Base-by-base conservation (phyloP, 2,329 filamentous ascomycete genomes). In the Ceratocystis eucalypticola region DNA sequence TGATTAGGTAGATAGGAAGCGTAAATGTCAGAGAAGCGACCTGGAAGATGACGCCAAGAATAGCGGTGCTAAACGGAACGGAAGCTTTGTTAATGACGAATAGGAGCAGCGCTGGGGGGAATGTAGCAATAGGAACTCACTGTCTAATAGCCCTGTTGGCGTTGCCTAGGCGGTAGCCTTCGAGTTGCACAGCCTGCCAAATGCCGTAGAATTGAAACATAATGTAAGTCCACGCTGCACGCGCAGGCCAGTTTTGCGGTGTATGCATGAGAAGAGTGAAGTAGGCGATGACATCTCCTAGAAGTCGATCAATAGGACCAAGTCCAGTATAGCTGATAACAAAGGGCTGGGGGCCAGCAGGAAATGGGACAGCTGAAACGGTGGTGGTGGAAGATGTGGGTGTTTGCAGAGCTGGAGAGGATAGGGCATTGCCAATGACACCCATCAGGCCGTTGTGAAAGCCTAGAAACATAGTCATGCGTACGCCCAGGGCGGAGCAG, bases 31-130 rank as follows among this genome's bases (percentile, higher is more conserved):
- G 4, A 12, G 66, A 65, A 7, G 44, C 22, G 20, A 46, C 10
- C 30, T 67, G 66, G 30, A 64, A 65, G 7, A 67, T 28, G 8
- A 67, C 30, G 22, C 66, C 66, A 30, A 67, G 12, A 22, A 67
- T n/a, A 17, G 25, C 20, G 20, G 65, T 67, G 15, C 65, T 67
- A 41, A 41, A 12, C 10, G 8, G 37, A 12, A 41, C 37, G 12
- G 5, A 15, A 28, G 48, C 15, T 46, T 12, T 33, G 65, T 67
- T 50, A 67, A 44, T 44, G 12, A 5, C 41, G n/a, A 30, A 5
- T 7, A 45, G 2, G n/a, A n/a, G 5, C 20, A 20, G 10, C 8
- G 37, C 44, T 30, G 41, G 22, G 10, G 17, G 8, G 37, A 2
- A 46, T 41, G 7, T 8, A 15, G 17, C 15, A 25, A 25, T 12